These are phyloP conservation scores for Triticum dicoccoides DNA, from an alignment of 176 grass and related monocot species.

Conservation along the genomic window DNA sequence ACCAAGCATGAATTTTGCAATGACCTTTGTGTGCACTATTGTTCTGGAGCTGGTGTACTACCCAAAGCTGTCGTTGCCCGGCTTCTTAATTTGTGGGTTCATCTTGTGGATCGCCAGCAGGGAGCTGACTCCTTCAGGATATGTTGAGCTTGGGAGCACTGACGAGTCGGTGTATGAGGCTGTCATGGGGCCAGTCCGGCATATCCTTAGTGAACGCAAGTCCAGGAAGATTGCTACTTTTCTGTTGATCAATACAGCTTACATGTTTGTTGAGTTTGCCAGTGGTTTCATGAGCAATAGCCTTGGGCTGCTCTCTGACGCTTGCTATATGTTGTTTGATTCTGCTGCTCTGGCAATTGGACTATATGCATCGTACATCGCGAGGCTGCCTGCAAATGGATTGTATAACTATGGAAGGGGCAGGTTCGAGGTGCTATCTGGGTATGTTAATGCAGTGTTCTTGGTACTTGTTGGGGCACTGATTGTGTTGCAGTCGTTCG, in stretches of 20 bases:
- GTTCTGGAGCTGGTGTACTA: constrained; percentile 88
- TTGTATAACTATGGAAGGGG: constrained; percentile 86
- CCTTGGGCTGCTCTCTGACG: constrained; percentile 89
- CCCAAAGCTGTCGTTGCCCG: constrained; percentile 68
- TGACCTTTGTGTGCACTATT: constrained; percentile 79
- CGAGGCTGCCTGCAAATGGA: constrained; percentile 84
- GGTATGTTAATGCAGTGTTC: constrained; percentile 96
- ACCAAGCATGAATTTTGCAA: constrained; percentile 58
- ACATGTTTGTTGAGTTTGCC: constrained; percentile 93
- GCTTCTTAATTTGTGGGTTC: constrained; percentile 73
- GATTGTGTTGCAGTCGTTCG: constrained; percentile 85
- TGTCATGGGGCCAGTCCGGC: constrained; percentile 66
- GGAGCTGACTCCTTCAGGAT: constrained; percentile 50
- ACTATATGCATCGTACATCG: constrained; percentile 84
- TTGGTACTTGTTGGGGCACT: constrained; percentile 79
- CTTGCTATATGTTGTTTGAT: constrained; percentile 98
- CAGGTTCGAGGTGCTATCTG: constrained; percentile 94
- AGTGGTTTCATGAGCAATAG: constrained; percentile 96
- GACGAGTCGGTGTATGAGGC: constrained; percentile 64
- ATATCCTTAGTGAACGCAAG: constrained; percentile 83
- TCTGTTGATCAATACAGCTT: constrained; percentile 79
- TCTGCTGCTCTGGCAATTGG: constrained; percentile 89
- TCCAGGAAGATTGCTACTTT: constrained; percentile 89
- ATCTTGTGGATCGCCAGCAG: constrained; percentile 67
- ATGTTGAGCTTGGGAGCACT: constrained; percentile 57